These are phyloP conservation scores for Stachybotrys chartarum DNA, from an alignment of 2,329 filamentous ascomycete species.

Conservation along the genomic window DNA sequence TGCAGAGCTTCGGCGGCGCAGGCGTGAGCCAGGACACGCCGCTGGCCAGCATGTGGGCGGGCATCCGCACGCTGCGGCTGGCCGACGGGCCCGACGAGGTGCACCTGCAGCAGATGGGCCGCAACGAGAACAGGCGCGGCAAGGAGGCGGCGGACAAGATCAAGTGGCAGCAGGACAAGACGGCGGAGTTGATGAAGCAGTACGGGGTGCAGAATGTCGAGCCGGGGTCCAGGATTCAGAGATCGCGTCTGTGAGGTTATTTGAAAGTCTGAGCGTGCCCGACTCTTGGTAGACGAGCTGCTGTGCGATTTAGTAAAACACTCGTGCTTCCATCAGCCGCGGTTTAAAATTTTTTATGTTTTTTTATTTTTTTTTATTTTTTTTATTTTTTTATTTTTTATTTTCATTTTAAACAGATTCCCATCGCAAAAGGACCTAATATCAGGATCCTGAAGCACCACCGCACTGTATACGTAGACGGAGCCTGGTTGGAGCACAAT, in stretches of 20 bases:
- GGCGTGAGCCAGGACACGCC: conserved; percentile 95
- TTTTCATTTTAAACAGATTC: no score
- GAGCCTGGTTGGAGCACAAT: background rate
- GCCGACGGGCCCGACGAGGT: conserved; percentile 97
- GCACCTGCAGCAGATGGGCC: conserved; percentile 73
- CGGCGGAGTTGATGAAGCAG: conserved; percentile 57
- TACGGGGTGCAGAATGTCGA: conserved; percentile 40
- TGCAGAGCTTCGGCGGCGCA: conserved; percentile 86
- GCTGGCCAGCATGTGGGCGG: conserved; percentile 74
- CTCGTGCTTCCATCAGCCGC: no score
- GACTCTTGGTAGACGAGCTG: no score
- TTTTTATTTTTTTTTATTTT: background rate
- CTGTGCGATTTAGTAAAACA: no score
- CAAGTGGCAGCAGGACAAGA: conserved; percentile 55
- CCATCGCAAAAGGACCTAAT: no score
- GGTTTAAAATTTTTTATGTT: background rate
- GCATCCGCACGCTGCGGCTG: conserved; percentile 73
- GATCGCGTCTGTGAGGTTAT: background rate
- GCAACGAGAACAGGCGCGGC: conserved; percentile 70
- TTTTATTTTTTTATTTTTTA: background rate
- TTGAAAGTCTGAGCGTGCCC: no score
- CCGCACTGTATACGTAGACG: no score
- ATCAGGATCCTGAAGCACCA: no score
- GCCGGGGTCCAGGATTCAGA: conserved; percentile 43
- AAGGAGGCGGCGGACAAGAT: conserved; percentile 54